Evolutionary conservation across 148 eudicot species (phyloP), one percentile per base, ranked within the genome.

Genomic region (Nepenthes mirabilis): DNA sequence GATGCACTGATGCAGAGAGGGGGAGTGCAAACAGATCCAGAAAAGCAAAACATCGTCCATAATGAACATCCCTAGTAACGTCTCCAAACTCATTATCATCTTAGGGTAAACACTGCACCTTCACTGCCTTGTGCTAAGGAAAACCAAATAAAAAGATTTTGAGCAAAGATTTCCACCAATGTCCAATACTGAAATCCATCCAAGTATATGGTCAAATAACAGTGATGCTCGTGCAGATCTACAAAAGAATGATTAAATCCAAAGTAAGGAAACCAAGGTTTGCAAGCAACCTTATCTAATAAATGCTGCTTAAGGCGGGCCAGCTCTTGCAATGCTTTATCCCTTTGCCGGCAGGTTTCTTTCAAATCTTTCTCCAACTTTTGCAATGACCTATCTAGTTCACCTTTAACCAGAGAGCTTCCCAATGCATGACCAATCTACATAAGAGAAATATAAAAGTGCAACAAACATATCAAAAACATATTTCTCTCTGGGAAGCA

Each of bases 271-370:
- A 1, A 33, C 32, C 23, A 23, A 35, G 34, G 50, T 58, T 69
- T 13, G 2, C 54, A 47, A 10, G 35, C 35, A 68, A 91, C 99
- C 99, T 93, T 93, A 57, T 93, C 91, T 60, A 93, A 71, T 63
- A 93, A 86, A 72, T 93, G 99, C 78, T 93, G 90, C 81, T 93
- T 93, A 40, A 93, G 95, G 63, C 99, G 95, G 62, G 82, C 79
- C 58, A 93, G 82, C 75, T 89, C 73, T 64, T 86, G 91, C 59
- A 76, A 62, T 68, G 95, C 91, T 75, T 84, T 93, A 67, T 88
- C 96, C 80, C 72, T 88, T 68, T 77, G 79, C 64, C 61, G 81
- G 43, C 77, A 55, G n/a, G 87, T 62, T 65, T 79, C 91, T 69
- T 82, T 82, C 71, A 93, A 74, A 49, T 89, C 89, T 65, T 76